These are phyloP conservation scores for Sordaria brevicollis DNA, from an alignment of 495 filamentous ascomycete genomes.

Conservation along the genomic window DNA sequence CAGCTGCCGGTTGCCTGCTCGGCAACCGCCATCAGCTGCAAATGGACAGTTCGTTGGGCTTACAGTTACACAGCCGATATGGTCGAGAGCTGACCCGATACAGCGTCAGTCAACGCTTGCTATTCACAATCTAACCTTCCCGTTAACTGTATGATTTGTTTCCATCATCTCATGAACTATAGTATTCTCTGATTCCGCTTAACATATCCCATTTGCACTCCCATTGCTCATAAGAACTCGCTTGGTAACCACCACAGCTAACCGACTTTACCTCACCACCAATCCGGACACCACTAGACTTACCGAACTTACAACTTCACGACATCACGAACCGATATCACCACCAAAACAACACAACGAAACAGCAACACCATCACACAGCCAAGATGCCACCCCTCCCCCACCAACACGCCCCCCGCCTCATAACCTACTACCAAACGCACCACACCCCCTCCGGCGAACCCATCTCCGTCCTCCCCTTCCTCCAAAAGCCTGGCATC, in stretches of 20 bases:
- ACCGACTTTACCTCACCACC: neutral
- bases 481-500: conserved; percentile 47
- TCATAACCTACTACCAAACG: conserved; percentile 23
- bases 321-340: neutral
- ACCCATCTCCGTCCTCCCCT: conserved; percentile 60
- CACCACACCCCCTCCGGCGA: conserved; percentile 45
- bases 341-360: neutral
- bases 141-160: neutral
- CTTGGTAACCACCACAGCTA: too few species aligned
- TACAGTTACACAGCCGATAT: neutral
- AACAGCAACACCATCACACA: neutral
- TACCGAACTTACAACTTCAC: too few species aligned
- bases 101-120: neutral
- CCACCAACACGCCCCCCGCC: conserved; percentile 8
- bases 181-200: neutral
- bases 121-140: neutral
- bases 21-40: neutral
- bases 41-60: neutral
- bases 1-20: neutral
- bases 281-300: too few species aligned
- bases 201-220: neutral
- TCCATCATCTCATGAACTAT: neutral
- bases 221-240: neutral
- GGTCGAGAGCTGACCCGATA: neutral
- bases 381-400: conserved; percentile 11